Conservation (phyloP, 371 early-diverging fungal species). For the Mortierella sp. region DNA sequence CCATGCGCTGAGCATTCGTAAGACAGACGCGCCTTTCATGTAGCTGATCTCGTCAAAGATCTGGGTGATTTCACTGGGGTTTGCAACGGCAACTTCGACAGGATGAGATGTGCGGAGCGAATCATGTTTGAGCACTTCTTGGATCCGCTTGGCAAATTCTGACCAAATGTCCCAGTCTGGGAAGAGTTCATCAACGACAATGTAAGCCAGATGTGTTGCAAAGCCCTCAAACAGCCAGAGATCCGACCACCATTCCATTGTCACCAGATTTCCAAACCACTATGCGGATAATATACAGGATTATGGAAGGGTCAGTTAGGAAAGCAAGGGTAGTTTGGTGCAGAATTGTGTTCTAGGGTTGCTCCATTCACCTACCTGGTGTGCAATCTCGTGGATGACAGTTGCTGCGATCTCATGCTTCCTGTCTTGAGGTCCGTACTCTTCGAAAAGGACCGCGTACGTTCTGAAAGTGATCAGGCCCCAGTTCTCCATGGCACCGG, state of each 20-base stretch:
- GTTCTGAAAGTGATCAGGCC: conserved; percentile 93
- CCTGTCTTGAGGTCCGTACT: conserved; percentile 67
- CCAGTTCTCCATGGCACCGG: conserved; percentile 97
- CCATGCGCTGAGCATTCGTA: conserved; percentile 91
- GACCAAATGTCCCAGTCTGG: conserved; percentile 83
- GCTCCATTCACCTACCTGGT: too few relatives aligned
- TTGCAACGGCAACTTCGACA: conserved; percentile 87
- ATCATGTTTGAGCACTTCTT: conserved; percentile 82
- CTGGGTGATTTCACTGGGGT: conserved; percentile 81
- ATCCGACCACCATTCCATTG: conserved; percentile 88
- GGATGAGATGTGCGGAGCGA: conserved; percentile 87
- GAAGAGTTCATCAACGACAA: conserved; percentile 83
- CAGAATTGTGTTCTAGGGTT: too few relatives aligned
- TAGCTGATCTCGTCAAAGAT: conserved; percentile 91
- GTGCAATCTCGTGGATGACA: conserved; percentile 95
- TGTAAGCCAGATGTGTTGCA: conserved; percentile 94
- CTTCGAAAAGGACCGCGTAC: conserved; percentile 78
- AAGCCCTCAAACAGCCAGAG: conserved; percentile 98
- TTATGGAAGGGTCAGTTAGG: too few relatives aligned
- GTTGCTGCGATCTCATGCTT: conserved; percentile 87
- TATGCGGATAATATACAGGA: too few relatives aligned
- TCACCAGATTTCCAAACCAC: conserved; percentile 97
- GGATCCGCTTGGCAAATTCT: conserved; percentile 74
- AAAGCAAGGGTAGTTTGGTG: too few relatives aligned
- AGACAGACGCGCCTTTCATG: conserved; percentile 93